Evolutionary conservation across 352 stramenopile species (phyloP).

Genomic region (Peronospora destructor): DNA sequence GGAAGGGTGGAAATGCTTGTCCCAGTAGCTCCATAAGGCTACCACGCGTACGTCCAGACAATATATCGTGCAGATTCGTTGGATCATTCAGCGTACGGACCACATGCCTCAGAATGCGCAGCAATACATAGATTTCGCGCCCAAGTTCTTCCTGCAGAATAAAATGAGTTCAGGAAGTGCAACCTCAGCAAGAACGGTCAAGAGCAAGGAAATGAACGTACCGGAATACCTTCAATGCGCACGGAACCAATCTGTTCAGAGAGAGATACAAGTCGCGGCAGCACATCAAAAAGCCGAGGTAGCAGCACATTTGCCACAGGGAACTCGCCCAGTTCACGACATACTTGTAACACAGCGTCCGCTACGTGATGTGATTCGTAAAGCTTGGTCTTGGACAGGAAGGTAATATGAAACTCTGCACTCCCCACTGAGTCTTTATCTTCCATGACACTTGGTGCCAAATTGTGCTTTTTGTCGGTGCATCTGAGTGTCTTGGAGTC

Average conservation of each 20-base stretch:
- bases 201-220: constrained; percentile 22
- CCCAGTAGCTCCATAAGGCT: constrained; percentile 50
- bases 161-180: neutral
- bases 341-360: constrained; percentile 57
- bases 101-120: constrained; percentile 56
- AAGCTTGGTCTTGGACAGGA: constrained; percentile 46
- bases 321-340: constrained; percentile 47
- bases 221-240: constrained; percentile 59
- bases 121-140: constrained; percentile 63
- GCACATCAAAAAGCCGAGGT: constrained; percentile 50
- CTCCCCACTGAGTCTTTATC: constrained; percentile 17
- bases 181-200: neutral
- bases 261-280: constrained; percentile 46
- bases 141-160: constrained; percentile 47
- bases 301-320: constrained; percentile 42
- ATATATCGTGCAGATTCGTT: constrained; percentile 35
- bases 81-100: constrained; percentile 51
- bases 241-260: constrained; percentile 60
- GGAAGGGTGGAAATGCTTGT: constrained; percentile 52
- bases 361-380: constrained; percentile 65
- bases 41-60: constrained; percentile 36
- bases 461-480: constrained; percentile 24
- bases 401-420: constrained; percentile 57
- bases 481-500: constrained; percentile 33
- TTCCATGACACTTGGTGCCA: constrained; percentile 20